phyloP scores from a whole-genome alignment of 2,329 filamentous ascomycete genomes.

The Cadophora sp. region DNA sequence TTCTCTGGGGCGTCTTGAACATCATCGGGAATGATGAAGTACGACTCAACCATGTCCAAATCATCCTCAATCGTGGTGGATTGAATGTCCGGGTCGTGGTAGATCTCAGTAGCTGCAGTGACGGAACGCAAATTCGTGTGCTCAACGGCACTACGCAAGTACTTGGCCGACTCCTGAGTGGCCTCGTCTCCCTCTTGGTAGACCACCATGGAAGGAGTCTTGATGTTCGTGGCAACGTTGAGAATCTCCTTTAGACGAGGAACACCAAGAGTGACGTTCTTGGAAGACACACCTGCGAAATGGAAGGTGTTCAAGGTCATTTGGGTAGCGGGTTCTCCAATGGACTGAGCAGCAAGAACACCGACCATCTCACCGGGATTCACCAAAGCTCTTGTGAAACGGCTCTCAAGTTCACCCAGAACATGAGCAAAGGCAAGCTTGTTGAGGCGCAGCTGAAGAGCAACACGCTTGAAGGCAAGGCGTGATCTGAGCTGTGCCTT shows the following conservation, averaged over 20 bases:
- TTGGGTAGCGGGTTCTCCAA: conserved; percentile 97
- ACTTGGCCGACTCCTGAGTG: conserved; percentile 82
- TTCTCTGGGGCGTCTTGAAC: conserved; percentile 64
- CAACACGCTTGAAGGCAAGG: conserved; percentile 90
- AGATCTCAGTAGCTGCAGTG: conserved; percentile 91
- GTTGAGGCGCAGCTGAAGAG: conserved; percentile 83
- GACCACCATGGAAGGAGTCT: conserved; percentile 96
- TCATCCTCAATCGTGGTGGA: conserved; percentile 87
- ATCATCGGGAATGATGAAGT: conserved; percentile 92
- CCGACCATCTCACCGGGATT: conserved; percentile 98
- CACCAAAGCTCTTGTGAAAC: conserved; percentile 85
- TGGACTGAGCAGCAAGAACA: conserved; percentile 95
- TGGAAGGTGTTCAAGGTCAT: conserved; percentile 99
- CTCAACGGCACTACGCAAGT: conserved; percentile 86
- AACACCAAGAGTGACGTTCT: conserved; percentile 99
- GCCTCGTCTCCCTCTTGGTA: conserved; percentile 72
- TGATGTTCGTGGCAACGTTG: conserved; percentile 97
- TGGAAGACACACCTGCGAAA: conserved; percentile 99
- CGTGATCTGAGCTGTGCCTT: conserved; percentile 90
- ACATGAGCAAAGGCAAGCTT: conserved; percentile 93
- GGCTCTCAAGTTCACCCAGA: conserved; percentile 85
- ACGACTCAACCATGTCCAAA: conserved; percentile 93
- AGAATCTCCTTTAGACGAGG: conserved; percentile 99
- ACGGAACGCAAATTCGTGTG: conserved; percentile 93
- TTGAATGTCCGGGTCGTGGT: conserved; percentile 92